Percentiles rank a stretch among this genome's conserved stretches.
These are phyloP conservation scores for Alternaria arborescens DNA, from an alignment of 2,329 filamentous ascomycete genomes.

Conservation along the genomic window DNA sequence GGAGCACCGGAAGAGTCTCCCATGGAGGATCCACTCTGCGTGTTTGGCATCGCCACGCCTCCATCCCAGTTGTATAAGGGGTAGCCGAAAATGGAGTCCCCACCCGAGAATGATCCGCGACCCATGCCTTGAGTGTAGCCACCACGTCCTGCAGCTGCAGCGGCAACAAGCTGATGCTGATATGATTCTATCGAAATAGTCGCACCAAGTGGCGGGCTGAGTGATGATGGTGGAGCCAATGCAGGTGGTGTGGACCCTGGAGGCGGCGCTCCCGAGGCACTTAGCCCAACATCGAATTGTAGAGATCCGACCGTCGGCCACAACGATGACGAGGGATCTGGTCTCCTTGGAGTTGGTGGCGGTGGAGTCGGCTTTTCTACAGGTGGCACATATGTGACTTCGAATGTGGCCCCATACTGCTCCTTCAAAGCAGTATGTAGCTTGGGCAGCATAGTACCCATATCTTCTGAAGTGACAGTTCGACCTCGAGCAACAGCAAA, in stretches of 20 bases:
- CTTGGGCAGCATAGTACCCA: slow-evolving; percentile 9
- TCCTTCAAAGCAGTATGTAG: slow-evolving; percentile 14
- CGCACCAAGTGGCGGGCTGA: too few relatives aligned
- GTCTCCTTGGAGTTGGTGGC: neutral
- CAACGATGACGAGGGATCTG: neutral
- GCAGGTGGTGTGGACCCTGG: neutral
- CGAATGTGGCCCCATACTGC: slow-evolving; percentile 6
- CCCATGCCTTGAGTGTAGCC: neutral
- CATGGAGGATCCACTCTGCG: neutral
- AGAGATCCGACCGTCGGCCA: neutral
- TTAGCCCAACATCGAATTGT: neutral
- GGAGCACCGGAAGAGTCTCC: neutral
- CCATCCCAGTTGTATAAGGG: neutral
- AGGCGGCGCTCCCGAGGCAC: neutral
- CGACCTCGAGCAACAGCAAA: neutral
- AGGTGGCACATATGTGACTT: neutral
- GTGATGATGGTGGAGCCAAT: neutral
- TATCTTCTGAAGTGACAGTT: neutral
- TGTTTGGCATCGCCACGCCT: neutral
- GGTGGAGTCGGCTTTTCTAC: neutral
- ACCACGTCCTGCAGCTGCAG: neutral
- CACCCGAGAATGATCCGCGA: neutral
- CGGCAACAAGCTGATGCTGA: neutral
- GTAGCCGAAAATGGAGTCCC: neutral
- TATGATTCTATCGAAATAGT: neutral